These are phyloP conservation scores for Dioszegia hungarica DNA, from an alignment of 768 basidiomycete genomes.

Conservation along the genomic window DNA sequence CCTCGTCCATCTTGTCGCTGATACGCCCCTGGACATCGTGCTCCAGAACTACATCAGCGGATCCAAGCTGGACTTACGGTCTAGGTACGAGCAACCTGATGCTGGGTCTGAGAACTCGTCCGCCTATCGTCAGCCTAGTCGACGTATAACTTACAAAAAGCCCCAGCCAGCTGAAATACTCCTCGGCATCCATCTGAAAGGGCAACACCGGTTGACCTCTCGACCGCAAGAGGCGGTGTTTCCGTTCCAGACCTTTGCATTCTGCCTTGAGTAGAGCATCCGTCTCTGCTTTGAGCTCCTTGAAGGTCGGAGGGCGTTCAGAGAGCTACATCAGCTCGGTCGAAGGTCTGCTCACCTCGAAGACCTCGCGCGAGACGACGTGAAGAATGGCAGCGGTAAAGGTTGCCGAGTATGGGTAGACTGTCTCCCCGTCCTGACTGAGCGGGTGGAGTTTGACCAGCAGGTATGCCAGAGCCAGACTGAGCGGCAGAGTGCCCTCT, in stretches of 20 bases:
- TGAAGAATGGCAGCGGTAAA: slow-evolving; percentile 27
- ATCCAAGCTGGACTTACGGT: slow-evolving; percentile 17
- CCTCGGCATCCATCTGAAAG: slow-evolving; percentile 10
- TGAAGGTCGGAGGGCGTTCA: slow-evolving; percentile 14
- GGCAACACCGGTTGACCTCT: slow-evolving; percentile 16
- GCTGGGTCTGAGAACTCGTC: slow-evolving; percentile 20
- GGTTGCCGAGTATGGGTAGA: slow-evolving; percentile 19
- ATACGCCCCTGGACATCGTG: slow-evolving; percentile 14
- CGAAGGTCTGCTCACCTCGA: slow-evolving; percentile 21
- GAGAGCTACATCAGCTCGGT: slow-evolving; percentile 19
- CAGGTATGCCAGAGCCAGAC: slow-evolving; percentile 27
- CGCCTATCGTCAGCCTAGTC: background rate
- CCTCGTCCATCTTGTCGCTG: slow-evolving; percentile 21
- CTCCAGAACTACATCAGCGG: slow-evolving; percentile 12
- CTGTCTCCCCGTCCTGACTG: background rate
- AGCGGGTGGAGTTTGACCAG: slow-evolving; percentile 32
- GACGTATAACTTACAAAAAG: slow-evolving; percentile 19
- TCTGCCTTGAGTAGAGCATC: slow-evolving; percentile 25
- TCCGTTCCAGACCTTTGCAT: slow-evolving; percentile 1
- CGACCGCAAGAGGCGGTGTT: slow-evolving; percentile 12
- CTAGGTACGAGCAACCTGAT: slow-evolving; percentile 27
- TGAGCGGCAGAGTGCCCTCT: slow-evolving; percentile 25
- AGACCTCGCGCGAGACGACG: slow-evolving; percentile 25
- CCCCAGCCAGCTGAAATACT: slow-evolving; percentile 22
- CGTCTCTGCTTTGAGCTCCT: slow-evolving; percentile 10